Evolutionary conservation across 2,329 filamentous ascomycete species (phyloP).

Genomic region (Pestalotiopsis sp.): DNA sequence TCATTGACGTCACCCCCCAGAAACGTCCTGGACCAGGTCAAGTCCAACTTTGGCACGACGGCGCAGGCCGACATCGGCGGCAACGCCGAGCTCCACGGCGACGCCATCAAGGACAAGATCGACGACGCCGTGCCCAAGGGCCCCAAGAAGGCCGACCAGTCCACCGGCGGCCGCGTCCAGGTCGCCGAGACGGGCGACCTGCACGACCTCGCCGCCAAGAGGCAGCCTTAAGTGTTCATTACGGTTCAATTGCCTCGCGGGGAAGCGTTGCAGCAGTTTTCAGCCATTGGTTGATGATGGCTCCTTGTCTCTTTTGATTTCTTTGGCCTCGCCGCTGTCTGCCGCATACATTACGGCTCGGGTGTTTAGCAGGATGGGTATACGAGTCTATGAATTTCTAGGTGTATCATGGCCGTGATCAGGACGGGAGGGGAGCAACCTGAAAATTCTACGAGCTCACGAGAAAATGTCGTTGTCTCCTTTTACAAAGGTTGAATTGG

Average conservation of each 20-base stretch:
- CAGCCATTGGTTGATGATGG: no score
- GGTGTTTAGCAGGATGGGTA: background rate
- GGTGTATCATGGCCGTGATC: background rate
- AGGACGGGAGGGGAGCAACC: background rate
- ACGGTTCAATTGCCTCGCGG: background rate
- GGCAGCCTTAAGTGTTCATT: conserved; percentile 17
- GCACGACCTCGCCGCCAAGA: conserved; percentile 27
- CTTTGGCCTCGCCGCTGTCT: no score
- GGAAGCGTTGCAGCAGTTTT: background rate
- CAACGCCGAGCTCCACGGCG: conserved; percentile 22
- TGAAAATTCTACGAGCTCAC: background rate
- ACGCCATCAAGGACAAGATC: conserved; percentile 33
- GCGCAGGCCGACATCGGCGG: conserved; percentile 22
- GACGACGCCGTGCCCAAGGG: conserved; percentile 32
- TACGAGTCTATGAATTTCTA: background rate
- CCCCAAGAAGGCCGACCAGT: conserved; percentile 31
- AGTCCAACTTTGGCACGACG: conserved; percentile 19
- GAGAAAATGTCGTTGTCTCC: background rate
- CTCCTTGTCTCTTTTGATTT: no score
- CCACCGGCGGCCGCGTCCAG: conserved; percentile 29
- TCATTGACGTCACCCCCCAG: conserved; percentile 17
- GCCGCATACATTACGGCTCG: background rate
- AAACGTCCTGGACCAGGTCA: conserved; percentile 27
- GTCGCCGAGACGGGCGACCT: conserved; percentile 36
- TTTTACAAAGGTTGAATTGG: background rate